Evolutionary conservation across 306 rosid species (phyloP), one percentile per base, ranked within the genome.

Genomic region (Cercis canadensis): DNA sequence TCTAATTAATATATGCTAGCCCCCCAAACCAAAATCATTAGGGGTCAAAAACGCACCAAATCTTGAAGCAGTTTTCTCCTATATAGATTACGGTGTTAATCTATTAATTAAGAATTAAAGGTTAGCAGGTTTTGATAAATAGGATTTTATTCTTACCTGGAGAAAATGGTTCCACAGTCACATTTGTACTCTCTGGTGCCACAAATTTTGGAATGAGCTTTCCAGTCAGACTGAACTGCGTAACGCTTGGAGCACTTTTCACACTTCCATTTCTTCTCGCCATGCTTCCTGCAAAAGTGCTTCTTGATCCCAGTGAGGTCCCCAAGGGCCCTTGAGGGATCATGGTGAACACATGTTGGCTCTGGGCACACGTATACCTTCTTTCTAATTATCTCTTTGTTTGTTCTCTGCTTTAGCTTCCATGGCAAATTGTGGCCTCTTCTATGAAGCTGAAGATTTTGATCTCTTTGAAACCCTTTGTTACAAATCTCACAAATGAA

Each of bases 201-300:
- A 78, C 97, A 92, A 67, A 87, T 83, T 79, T 92, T 89, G 76
- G 92, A 92, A 80, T 92, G 98, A 49, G 98, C 98, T 77, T 92
- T 92, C 96, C 98, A 92, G 57, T 92, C 98, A 0, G 98, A 92
- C 49, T 89, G 95, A 84, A 92, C 98, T 0, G 98, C 98, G 19
- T 92, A 92, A 31, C 84, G 85, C 79, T 92, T 92, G 2, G 96
- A 89, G 68, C 98, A 92, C 61, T 89, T 92, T 2, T 89, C 98
- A 72, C 98, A 92, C 65, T 92, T 92, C 96, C 96, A 92, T 29
- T 87, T 89, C 87, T 92, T 92, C 84, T 92, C 98, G 0, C 96
- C 95, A 11, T 92, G 98, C 85, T 92, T 92, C 67, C 98, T 86
- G 67, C 57, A 86, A 53, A 92, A 92, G 82, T 92, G 98, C 65